A percentile compares a stretch with the other conserved stretches of the same genome.
Evolutionary conservation across 1,139 yeast genomes (phyloP).

Genomic region (Kurtzmaniella natalensis): DNA sequence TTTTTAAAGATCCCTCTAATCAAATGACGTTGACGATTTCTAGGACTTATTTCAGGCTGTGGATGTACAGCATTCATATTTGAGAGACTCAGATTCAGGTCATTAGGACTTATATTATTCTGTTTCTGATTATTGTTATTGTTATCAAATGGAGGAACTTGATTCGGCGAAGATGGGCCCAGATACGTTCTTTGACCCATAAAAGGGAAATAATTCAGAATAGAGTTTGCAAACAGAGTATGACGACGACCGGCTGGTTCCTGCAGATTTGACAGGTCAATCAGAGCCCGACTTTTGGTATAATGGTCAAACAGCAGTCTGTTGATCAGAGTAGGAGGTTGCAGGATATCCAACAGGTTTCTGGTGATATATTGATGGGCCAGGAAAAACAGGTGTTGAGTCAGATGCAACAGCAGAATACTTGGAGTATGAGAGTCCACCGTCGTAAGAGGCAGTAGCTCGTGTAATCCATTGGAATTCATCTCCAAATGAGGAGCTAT

Average conservation of each 20-base stretch:
- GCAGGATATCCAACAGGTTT: conserved; percentile 38
- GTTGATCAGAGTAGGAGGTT: conserved; percentile 25
- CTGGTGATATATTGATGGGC: conserved; percentile 41
- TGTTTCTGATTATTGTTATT: conserved; percentile 10
- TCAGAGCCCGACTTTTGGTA: conserved; percentile 22
- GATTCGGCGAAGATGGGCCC: conserved; percentile 9
- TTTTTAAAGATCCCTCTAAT: conserved; percentile 42
- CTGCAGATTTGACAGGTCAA: conserved; percentile 20
- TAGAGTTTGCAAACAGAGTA: conserved; percentile 34
- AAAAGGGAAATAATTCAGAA: conserved; percentile 41
- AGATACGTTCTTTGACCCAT: conserved; percentile 18
- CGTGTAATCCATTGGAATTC: conserved; percentile 14
- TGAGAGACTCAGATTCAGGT: too few species aligned
- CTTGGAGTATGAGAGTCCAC: conserved; percentile 45
- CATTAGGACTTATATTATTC: too few species aligned
- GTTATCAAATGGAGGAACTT: conserved; percentile 8
- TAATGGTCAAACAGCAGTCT: conserved; percentile 34
- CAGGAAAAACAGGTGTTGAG: conserved; percentile 44
- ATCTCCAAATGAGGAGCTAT: conserved; percentile 5
- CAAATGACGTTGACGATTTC: conserved; percentile 24
- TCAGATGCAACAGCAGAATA: conserved; percentile 36
- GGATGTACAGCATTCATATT: too few species aligned
- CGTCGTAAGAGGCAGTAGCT: conserved; percentile 42
- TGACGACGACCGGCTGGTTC: conserved; percentile 22
- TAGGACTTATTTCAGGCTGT: conserved; percentile 1